phyloP scores from a whole-genome alignment of 2,329 filamentous ascomycete species.

The Fonsecaea multimorphosa region DNA sequence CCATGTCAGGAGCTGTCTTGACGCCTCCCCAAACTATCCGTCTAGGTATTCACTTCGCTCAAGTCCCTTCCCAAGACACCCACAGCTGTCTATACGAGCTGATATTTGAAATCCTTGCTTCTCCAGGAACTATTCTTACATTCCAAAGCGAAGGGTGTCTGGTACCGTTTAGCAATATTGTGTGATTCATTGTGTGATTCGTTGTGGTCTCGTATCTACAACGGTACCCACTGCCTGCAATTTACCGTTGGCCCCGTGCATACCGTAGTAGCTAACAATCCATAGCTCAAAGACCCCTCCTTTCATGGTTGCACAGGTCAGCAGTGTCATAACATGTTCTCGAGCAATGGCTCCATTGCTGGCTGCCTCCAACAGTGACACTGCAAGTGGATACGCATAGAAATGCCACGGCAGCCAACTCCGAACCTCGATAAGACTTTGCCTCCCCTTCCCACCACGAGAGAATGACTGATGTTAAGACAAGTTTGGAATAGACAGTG shows the following conservation, averaged over 20 bases:
- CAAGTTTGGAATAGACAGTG: background rate
- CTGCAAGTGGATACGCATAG: background rate
- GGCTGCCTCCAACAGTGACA: background rate
- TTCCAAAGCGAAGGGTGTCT: background rate
- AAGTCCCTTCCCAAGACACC: too few species aligned
- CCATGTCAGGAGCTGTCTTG: too few species aligned
- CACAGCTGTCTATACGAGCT: too few species aligned
- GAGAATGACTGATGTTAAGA: background rate
- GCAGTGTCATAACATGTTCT: background rate
- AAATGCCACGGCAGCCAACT: background rate
- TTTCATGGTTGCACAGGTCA: background rate
- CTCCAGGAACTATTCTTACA: background rate
- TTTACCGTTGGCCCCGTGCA: background rate
- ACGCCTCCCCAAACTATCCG: background rate
- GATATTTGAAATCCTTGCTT: background rate
- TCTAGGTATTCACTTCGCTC: too few species aligned
- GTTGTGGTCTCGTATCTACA: background rate
- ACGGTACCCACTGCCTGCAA: background rate
- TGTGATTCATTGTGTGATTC: too few species aligned
- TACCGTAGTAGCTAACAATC: background rate
- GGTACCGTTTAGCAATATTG: background rate
- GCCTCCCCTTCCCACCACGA: background rate
- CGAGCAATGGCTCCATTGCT: background rate
- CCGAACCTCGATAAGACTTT: background rate
- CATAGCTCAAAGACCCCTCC: background rate